phyloP scores from a whole-genome alignment of 23 red algal species.

The Gracilariopsis chorda region DNA sequence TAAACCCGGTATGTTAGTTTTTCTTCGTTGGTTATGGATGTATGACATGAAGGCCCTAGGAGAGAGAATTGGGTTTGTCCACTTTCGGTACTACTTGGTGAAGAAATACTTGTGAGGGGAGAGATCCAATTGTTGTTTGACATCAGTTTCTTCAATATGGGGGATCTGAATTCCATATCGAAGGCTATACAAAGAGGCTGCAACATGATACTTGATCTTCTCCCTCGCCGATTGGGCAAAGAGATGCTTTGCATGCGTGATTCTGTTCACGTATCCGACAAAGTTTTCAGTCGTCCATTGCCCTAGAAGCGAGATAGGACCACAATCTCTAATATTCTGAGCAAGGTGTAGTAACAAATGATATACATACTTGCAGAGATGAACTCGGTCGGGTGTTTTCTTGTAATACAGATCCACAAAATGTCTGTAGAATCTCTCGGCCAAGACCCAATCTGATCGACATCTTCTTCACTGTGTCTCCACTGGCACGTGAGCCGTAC shows the following conservation, averaged over 20 bases:
- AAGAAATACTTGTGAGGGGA: no score
- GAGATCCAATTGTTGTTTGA: neutral
- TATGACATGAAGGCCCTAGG: neutral
- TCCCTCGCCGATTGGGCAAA: neutral
- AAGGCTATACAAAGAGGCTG: neutral
- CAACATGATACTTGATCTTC: neutral
- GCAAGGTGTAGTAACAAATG: neutral
- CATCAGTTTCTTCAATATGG: neutral
- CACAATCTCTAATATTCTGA: neutral
- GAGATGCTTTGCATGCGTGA: neutral
- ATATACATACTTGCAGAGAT: neutral
- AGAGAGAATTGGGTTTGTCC: neutral
- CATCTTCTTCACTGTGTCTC: neutral
- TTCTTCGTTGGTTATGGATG: neutral
- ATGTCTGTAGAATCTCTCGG: neutral
- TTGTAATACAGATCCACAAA: neutral
- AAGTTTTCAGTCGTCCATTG: neutral
- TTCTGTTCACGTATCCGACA: neutral
- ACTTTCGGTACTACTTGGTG: neutral
- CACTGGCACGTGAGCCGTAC: neutral
- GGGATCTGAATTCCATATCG: neutral
- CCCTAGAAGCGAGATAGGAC: neutral
- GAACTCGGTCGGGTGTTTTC: neutral
- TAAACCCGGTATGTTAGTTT: neutral
- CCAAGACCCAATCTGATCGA: neutral